These are phyloP conservation scores for Pichia thaimueangensis DNA, from an alignment of 805 yeast species.

Conservation along the genomic window DNA sequence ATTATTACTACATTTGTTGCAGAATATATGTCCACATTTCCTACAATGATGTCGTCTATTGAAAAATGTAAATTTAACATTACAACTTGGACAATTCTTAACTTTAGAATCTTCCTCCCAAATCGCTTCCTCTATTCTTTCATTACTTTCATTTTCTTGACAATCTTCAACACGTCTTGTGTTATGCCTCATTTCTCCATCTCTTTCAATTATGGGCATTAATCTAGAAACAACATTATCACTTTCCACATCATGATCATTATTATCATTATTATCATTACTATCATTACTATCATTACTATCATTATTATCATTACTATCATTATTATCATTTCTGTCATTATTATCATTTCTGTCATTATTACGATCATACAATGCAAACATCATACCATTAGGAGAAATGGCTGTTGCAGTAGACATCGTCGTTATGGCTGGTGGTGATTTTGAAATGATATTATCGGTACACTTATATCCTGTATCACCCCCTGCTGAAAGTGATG, in stretches of 20 bases:
- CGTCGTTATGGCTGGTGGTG: neutral
- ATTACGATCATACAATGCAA: no score
- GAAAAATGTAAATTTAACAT: slow-evolving; percentile 46
- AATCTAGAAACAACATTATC: neutral
- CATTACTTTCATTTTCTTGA: neutral
- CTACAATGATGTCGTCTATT: slow-evolving; percentile 80
- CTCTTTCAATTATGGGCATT: no score
- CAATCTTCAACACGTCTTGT: no score
- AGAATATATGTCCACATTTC: slow-evolving; percentile 71
- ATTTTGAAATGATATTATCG: no score
- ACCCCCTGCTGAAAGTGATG: no score
- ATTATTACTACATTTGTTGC: slow-evolving; percentile 59
- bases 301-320: no score
- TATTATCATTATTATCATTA: neutral
- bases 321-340: no score
- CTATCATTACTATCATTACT: no score
- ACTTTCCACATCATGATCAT: neutral
- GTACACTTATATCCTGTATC: no score
- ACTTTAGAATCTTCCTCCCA: slow-evolving; percentile 68
- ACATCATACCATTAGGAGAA: no score
- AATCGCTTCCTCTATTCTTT: slow-evolving; percentile 25
- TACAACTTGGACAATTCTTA: slow-evolving; percentile 50
- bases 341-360: no score
- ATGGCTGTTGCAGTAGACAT: neutral
- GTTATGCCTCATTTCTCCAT: no score